phyloP scores from a whole-genome alignment of 441 rosid genomes.

The Pelargonium fulgidum region DNA sequence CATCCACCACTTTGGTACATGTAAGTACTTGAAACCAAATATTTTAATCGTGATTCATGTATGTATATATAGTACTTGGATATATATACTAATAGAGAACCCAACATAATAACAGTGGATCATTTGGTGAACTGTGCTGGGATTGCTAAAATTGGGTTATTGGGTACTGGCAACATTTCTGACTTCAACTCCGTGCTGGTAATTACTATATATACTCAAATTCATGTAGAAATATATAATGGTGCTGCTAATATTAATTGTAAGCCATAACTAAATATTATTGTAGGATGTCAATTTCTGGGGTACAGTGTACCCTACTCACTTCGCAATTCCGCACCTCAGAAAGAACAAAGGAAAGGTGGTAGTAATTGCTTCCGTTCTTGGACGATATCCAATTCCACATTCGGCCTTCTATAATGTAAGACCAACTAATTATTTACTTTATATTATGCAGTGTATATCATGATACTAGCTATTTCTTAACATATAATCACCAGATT shows the following conservation, averaged over 20 bases:
- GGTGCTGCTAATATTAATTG: too few species aligned
- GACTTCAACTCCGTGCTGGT: conserved; percentile 29
- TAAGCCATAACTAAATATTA: too few species aligned
- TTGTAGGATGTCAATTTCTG: conserved; percentile 20
- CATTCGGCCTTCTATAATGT: background rate
- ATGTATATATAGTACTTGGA: background rate
- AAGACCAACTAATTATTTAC: too few species aligned
- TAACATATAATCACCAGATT: too few species aligned
- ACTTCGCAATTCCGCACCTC: conserved; percentile 40
- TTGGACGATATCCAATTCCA: background rate
- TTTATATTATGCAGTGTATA: too few species aligned
- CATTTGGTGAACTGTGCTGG: conserved; percentile 45
- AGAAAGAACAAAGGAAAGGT: conserved; percentile 43
- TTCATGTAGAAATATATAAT: too few species aligned
- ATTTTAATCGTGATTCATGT: background rate
- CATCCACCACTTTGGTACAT: conserved; percentile 27
- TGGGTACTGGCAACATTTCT: background rate
- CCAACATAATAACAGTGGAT: conserved; percentile 39
- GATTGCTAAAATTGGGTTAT: background rate
- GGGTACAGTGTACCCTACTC: conserved; percentile 44
- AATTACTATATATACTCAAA: conserved; percentile 11
- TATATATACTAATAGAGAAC: too few species aligned
- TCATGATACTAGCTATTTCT: too few species aligned
- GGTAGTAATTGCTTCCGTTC: conserved; percentile 7
- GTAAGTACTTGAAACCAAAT: conserved; percentile 21